Evolutionary conservation across 768 basidiomycete species (phyloP).

Genomic region (Nidula microcarpa): DNA sequence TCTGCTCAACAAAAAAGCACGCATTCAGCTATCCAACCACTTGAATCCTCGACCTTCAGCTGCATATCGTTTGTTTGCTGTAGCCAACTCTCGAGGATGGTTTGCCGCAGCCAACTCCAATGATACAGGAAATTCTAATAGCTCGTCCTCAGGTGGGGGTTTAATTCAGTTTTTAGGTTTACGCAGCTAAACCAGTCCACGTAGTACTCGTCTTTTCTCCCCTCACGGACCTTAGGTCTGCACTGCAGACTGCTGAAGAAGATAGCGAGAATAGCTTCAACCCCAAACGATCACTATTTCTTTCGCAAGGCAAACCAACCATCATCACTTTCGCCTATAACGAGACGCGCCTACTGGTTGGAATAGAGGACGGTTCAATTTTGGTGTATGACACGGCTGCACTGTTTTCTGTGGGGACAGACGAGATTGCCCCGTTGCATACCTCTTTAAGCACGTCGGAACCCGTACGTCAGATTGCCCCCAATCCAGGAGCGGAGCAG

Average conservation of each 20-base stretch:
- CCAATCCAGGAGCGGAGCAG: constrained; percentile 59
- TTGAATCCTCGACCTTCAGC: constrained; percentile 40
- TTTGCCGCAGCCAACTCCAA: constrained; percentile 54
- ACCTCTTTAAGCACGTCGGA: constrained; percentile 41
- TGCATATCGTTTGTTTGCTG: constrained; percentile 49
- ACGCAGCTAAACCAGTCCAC: too few species aligned
- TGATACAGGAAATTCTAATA: too few species aligned
- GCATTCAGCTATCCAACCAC: constrained; percentile 58
- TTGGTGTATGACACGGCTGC: constrained; percentile 54
- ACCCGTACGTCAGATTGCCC: constrained; percentile 48
- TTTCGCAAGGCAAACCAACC: constrained; percentile 45
- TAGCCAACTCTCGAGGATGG: constrained; percentile 61
- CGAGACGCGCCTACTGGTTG: constrained; percentile 60
- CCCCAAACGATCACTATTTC: constrained; percentile 47
- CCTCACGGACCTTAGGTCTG: constrained; percentile 55
- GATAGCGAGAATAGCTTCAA: constrained; percentile 34
- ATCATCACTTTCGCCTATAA: constrained; percentile 54
- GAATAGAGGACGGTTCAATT: constrained; percentile 55
- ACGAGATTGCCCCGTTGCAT: constrained; percentile 43
- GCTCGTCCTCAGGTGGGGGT: too few species aligned
- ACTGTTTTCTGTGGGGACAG: constrained; percentile 43
- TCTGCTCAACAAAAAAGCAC: constrained; percentile 57
- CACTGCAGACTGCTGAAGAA: constrained; percentile 41
- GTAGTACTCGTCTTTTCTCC: constrained; percentile 62
- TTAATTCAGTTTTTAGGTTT: too few species aligned